Evolutionary conservation across 108 stramenopile species (phyloP).

Genomic region (Parietichytrium sp.): DNA sequence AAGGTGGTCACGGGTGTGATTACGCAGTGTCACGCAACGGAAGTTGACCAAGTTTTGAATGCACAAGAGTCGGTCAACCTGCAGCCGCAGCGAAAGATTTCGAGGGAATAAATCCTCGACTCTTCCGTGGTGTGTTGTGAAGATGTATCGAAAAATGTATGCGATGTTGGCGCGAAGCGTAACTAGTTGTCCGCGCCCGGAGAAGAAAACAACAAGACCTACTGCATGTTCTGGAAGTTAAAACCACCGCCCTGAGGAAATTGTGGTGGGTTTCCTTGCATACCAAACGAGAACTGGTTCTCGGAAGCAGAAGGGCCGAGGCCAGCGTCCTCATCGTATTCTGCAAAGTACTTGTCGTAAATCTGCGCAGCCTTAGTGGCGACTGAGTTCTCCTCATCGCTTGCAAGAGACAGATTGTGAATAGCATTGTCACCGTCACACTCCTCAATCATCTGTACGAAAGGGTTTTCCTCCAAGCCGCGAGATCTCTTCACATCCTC

Average conservation of each 20-base stretch:
- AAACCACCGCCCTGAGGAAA: not conserved
- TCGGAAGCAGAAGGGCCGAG: not conserved
- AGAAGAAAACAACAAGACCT: not conserved
- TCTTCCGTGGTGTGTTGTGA: not conserved
- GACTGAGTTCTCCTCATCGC: conserved; percentile 32
- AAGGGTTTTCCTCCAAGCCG: not conserved
- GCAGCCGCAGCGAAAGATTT: not conserved
- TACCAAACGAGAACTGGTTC: conserved; percentile 3
- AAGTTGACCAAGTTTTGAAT: not conserved
- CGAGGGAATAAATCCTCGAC: not conserved
- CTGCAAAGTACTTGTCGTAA: conserved; percentile 40
- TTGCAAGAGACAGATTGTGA: conserved; percentile 29
- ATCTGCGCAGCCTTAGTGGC: conserved; percentile 22
- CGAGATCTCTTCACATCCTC: conserved; percentile 51
- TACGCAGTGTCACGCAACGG: not conserved
- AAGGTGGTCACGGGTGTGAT: not conserved
- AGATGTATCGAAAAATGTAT: not conserved
- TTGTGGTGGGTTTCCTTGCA: not conserved
- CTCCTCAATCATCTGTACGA: conserved; percentile 39
- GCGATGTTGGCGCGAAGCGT: not conserved
- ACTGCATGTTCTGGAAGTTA: conserved; percentile 27
- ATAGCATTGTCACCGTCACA: conserved; percentile 28
- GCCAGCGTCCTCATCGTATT: conserved; percentile 38
- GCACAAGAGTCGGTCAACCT: not conserved
- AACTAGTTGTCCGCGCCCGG: not conserved